A percentile compares a stretch with the other conserved stretches of the same genome.
phyloP scores from a whole-genome alignment of 148 eudicot species.

The Heliosperma pusillum region DNA sequence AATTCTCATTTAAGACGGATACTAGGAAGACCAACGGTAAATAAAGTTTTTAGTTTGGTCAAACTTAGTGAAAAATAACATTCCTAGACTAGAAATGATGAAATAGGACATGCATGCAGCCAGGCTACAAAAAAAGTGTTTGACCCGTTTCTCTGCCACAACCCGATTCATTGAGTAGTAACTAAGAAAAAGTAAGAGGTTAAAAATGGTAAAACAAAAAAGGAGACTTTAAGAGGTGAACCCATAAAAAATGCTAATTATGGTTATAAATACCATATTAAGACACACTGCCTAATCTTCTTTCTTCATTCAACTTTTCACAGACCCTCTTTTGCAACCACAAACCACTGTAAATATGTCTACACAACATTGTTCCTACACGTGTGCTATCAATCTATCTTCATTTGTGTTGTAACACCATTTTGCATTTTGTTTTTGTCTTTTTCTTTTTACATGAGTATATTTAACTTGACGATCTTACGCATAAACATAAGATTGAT shows the following conservation, averaged over 20 bases:
- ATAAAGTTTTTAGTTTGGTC: too few species aligned
- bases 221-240: neutral
- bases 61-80: too few species aligned
- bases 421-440: too few species aligned
- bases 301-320: neutral
- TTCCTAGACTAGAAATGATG: too few species aligned
- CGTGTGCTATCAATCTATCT: neutral
- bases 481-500: too few species aligned
- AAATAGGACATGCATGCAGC: too few species aligned
- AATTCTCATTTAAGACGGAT: too few species aligned
- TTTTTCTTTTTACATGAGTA: too few species aligned
- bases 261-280: neutral
- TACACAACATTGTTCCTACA: neutral
- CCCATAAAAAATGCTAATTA: constrained; percentile 10
- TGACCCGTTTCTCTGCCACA: neutral
- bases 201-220: neutral
- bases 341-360: neutral
- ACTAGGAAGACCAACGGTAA: too few species aligned
- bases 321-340: neutral
- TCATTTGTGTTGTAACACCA: too few species aligned
- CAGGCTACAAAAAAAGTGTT: too few species aligned
- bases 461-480: too few species aligned
- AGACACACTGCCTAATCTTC: constrained; percentile 7
- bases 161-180: neutral
- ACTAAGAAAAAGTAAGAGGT: neutral